Evolutionary conservation across 192 early-diverging fungal species (phyloP).

Genomic region (Mortierella antarctica): DNA sequence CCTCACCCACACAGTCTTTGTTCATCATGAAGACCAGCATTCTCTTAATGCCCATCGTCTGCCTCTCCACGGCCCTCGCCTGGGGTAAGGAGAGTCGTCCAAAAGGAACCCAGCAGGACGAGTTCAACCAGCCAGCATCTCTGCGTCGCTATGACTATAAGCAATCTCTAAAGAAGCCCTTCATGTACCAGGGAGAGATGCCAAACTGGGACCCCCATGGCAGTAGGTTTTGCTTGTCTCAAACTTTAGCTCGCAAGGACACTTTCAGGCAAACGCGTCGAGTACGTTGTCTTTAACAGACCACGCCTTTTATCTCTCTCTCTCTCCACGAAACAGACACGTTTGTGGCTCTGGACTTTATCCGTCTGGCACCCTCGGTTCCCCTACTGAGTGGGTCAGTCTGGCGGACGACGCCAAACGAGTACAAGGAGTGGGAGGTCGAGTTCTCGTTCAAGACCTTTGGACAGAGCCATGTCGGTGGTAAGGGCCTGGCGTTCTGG

Average conservation of each 20-base stretch:
- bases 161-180: slow-evolving; percentile 69
- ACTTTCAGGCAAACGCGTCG: not conserved
- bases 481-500: slow-evolving; percentile 86
- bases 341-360: slow-evolving; percentile 56
- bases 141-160: slow-evolving; percentile 65
- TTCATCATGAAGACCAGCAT: slow-evolving; percentile 18
- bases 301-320: not conserved
- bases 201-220: slow-evolving; percentile 65
- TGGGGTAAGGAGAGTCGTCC: slow-evolving; percentile 7
- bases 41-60: slow-evolving; percentile 9
- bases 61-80: slow-evolving; percentile 24
- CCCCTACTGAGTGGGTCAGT: slow-evolving; percentile 65
- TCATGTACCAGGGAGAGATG: slow-evolving; percentile 56
- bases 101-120: not conserved
- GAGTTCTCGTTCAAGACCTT: slow-evolving; percentile 68
- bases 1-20: not conserved
- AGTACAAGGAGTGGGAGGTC: slow-evolving; percentile 78
- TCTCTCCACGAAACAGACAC: slow-evolving; percentile 18
- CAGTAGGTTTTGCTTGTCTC: slow-evolving; percentile 41
- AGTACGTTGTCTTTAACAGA: not conserved
- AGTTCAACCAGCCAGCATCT: slow-evolving; percentile 12
- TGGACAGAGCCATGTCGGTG: slow-evolving; percentile 71
- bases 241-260: not conserved
- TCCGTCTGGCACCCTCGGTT: slow-evolving; percentile 72
- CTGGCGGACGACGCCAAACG: slow-evolving; percentile 69